Percentiles rank a stretch among this genome's conserved stretches.
Conservation (phyloP, 805 yeast genomes). For the Spencermartinsiella europaea region DNA sequence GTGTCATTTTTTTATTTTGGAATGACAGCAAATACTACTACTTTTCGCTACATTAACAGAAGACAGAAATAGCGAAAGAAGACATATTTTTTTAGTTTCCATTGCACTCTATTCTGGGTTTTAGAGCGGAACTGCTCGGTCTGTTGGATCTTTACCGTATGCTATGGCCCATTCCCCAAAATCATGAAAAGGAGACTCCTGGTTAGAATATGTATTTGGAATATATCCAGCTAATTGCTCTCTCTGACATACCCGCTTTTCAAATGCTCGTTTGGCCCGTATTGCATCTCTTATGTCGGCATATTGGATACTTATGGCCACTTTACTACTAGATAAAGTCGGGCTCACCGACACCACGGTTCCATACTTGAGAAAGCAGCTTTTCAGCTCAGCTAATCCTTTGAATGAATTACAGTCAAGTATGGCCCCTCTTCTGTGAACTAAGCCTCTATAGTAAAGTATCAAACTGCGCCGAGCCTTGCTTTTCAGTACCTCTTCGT, state of each 20-base stretch:
- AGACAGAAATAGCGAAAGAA: no score
- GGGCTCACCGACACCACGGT: conserved; percentile 17
- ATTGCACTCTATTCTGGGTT: no score
- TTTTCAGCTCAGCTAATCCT: no score
- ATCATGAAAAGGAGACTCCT: neutral
- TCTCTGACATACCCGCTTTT: conserved; percentile 3
- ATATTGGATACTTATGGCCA: conserved; percentile 18
- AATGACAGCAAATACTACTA: no score
- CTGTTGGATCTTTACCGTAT: conserved; percentile 14
- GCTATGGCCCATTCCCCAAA: conserved; percentile 5
- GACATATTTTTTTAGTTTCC: no score
- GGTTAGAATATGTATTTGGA: neutral
- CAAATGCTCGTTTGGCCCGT: conserved; percentile 14
- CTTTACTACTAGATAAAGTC: conserved; percentile 2
- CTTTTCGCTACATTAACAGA: no score
- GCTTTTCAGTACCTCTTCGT: no score
- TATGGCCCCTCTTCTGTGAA: no score
- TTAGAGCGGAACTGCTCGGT: conserved; percentile 2
- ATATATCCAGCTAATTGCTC: neutral
- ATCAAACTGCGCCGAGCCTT: no score
- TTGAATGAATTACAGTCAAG: no score
- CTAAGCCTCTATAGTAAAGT: neutral
- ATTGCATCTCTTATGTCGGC: conserved; percentile 22
- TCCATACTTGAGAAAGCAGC: conserved; percentile 15
- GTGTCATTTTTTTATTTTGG: no score